Conservation (phyloP, 371 early-diverging fungal species). For the Syncephalis plumigaleata region DNA sequence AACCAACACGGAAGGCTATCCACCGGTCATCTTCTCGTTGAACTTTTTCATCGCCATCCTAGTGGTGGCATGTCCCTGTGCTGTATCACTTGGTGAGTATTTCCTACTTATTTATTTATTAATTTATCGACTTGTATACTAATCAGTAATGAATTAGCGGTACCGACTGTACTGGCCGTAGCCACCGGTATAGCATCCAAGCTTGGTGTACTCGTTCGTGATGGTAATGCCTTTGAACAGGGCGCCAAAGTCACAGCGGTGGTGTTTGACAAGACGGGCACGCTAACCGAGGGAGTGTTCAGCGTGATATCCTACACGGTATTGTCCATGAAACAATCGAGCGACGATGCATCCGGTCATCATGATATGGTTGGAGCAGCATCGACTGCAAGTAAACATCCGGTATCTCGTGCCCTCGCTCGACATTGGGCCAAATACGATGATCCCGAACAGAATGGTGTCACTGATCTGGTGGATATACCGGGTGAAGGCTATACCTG, state of each 20-base stretch:
- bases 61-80: slow-evolving; percentile 60
- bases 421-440: slow-evolving; percentile 11
- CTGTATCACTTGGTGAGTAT: slow-evolving; percentile 23
- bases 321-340: slow-evolving; percentile 3
- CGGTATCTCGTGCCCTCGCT: not conserved
- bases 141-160: no score
- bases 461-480: slow-evolving; percentile 9
- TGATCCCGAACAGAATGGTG: slow-evolving; percentile 10
- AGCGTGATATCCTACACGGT: slow-evolving; percentile 20
- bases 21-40: slow-evolving; percentile 44
- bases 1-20: not conserved
- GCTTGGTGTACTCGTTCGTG: slow-evolving; percentile 32
- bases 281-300: slow-evolving; percentile 51
- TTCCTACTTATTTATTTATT: no score
- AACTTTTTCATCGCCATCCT: slow-evolving; percentile 49
- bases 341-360: slow-evolving; percentile 5
- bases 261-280: slow-evolving; percentile 84
- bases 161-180: slow-evolving; percentile 71
- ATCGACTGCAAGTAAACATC: slow-evolving; percentile 10
- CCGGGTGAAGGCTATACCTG: no score
- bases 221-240: slow-evolving; percentile 24
- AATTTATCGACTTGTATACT: no score
- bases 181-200: slow-evolving; percentile 72
- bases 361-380: slow-evolving; percentile 13
- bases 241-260: slow-evolving; percentile 85